Percentiles rank a stretch among this genome's conserved stretches.
phyloP scores from a whole-genome alignment of 2,329 filamentous ascomycete genomes.

The Colletotrichum graminicola region DNA sequence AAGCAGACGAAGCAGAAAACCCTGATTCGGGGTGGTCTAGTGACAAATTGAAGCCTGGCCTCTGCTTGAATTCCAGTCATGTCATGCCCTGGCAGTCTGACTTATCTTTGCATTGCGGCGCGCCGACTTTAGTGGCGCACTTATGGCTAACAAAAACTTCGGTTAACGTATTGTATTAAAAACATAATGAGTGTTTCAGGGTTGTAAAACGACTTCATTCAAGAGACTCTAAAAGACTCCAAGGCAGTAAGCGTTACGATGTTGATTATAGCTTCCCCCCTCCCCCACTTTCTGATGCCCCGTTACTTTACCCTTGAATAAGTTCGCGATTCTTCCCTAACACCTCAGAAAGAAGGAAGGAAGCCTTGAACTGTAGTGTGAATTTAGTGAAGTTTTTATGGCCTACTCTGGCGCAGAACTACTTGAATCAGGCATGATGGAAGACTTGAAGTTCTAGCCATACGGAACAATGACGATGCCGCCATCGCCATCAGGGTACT shows the following conservation, averaged over 20 bases:
- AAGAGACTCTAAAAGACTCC: not conserved
- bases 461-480: not conserved
- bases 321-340: no score
- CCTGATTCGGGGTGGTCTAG: no score
- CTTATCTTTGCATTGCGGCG: no score
- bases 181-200: no score
- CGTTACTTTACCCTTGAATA: not conserved
- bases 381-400: not conserved
- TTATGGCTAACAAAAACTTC: not conserved
- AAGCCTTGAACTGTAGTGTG: no score
- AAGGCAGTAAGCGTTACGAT: not conserved
- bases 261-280: not conserved
- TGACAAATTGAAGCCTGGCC: no score
- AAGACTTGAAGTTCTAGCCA: not conserved
- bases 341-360: no score
- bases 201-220: not conserved
- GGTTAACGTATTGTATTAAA: fast-evolving
- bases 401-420: not conserved
- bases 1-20: no score
- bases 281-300: not conserved
- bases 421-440: not conserved
- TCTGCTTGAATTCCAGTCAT: no score
- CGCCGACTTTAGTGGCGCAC: no score
- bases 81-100: no score
- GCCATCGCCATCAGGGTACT: not conserved